These are phyloP conservation scores for Fusarium temperatum DNA, from an alignment of 2,329 filamentous ascomycete genomes.

Conservation along the genomic window DNA sequence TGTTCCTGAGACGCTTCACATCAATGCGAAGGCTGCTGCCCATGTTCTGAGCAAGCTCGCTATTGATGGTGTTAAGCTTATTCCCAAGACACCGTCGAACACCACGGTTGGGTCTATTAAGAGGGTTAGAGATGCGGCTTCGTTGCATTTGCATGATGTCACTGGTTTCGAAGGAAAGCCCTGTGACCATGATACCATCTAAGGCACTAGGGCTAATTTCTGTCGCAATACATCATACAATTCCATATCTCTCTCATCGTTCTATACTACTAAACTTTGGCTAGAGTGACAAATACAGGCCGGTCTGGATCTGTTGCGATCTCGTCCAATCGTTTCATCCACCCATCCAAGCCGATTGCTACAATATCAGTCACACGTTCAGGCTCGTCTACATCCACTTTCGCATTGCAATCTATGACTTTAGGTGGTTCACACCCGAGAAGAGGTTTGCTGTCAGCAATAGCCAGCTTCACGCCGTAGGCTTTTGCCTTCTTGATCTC, in stretches of 20 bases:
- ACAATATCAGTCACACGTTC: rapidly evolving
- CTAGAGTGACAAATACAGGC: neutral
- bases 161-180: constrained; percentile 21
- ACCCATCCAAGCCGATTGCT: neutral
- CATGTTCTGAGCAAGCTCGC: constrained; percentile 49
- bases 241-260: rapidly evolving
- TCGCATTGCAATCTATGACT: no score
- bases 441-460: rapidly evolving
- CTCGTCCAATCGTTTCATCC: neutral
- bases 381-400: neutral
- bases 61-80: constrained; percentile 33
- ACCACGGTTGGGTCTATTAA: constrained; percentile 27
- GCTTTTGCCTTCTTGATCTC: neutral
- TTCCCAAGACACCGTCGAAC: constrained; percentile 37
- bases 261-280: no score
- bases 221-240: neutral
- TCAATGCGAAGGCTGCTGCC: constrained; percentile 54
- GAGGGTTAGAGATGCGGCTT: constrained; percentile 23
- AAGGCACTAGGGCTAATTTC: neutral
- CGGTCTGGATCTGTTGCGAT: neutral
- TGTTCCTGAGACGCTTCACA: constrained; percentile 47
- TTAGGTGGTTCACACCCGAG: neutral
- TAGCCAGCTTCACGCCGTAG: rapidly evolving
- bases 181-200: constrained; percentile 41
- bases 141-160: constrained; percentile 34